phyloP scores from a whole-genome alignment of 192 early-diverging fungal genomes.

The Piromyces sp. region DNA sequence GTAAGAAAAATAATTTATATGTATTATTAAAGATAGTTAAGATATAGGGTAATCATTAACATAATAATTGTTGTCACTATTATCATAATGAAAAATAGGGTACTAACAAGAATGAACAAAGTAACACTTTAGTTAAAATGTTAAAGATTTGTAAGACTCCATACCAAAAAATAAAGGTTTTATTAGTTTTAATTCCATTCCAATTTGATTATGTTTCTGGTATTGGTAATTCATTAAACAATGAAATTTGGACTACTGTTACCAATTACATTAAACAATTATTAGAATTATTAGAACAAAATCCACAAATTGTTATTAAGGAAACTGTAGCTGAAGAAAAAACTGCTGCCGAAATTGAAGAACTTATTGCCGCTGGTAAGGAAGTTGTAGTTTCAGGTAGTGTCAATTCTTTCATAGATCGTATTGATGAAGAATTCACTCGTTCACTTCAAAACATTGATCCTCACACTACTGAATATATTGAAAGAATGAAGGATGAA shows the following conservation, averaged over 20 bases:
- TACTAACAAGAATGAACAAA: constrained; percentile 67
- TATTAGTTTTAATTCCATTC: constrained; percentile 70
- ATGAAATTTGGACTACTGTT: constrained; percentile 54
- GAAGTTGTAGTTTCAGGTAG: constrained; percentile 58
- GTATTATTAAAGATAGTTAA: no score
- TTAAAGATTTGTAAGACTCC: constrained; percentile 49
- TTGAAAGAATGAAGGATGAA: constrained; percentile 84
- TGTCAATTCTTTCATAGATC: constrained; percentile 71
- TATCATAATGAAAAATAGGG: constrained; percentile 21
- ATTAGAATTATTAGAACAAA: constrained; percentile 57
- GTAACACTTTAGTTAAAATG: constrained; percentile 17
- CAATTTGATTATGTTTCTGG: constrained; percentile 67
- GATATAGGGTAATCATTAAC: no score
- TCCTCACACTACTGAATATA: constrained; percentile 90
- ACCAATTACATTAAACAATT: constrained; percentile 48
- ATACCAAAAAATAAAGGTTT: constrained; percentile 64
- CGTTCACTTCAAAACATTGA: constrained; percentile 90
- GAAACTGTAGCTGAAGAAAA: constrained; percentile 55
- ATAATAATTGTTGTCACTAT: no score
- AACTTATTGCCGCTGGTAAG: constrained; percentile 26
- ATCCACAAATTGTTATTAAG: constrained; percentile 46
- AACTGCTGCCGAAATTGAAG: constrained; percentile 31
- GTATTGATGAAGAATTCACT: constrained; percentile 93
- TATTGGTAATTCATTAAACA: constrained; percentile 47
- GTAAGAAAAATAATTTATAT: no score